Conservation (phyloP, 179 eudicot genomes). For the Patellifolia procumbens region DNA sequence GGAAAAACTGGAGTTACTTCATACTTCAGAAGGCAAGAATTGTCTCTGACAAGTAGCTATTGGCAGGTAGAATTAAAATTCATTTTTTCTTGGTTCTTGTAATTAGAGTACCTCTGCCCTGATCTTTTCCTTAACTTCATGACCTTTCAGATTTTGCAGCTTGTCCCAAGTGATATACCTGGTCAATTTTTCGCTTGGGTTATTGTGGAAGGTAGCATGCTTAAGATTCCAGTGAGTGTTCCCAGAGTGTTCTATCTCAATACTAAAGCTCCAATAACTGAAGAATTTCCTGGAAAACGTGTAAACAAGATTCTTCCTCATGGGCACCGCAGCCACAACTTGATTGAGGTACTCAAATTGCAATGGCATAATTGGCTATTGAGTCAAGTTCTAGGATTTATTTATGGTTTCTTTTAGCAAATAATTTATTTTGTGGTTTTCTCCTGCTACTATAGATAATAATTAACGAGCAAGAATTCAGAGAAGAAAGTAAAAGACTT, state of each 20-base stretch:
- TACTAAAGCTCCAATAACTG: conserved; percentile 87
- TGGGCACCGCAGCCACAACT: conserved; percentile 73
- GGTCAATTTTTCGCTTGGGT: conserved; percentile 87
- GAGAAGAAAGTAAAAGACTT: conserved; percentile 75
- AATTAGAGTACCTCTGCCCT: conserved; percentile 3
- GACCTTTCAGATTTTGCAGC: conserved; percentile 71
- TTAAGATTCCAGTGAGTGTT: conserved; percentile 68
- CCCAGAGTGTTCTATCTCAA: conserved; percentile 91
- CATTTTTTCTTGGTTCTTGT: background rate
- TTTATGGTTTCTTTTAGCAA: conserved; percentile 1
- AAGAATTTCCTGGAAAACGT: conserved; percentile 92
- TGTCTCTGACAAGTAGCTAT: conserved; percentile 63
- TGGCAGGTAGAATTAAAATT: conserved; percentile 72
- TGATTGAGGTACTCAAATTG: conserved; percentile 72
- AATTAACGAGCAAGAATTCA: conserved; percentile 77
- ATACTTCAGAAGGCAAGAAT: conserved; percentile 81
- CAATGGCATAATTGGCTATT: conserved; percentile 8
- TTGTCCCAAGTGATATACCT: conserved; percentile 63
- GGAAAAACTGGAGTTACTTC: conserved; percentile 72
- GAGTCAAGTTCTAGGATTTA: background rate
- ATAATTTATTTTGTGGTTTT: too few species aligned
- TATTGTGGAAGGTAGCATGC: conserved; percentile 79
- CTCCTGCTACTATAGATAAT: conserved; percentile 44
- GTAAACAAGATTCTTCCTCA: conserved; percentile 93
- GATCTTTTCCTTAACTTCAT: conserved; percentile 15